Base-by-base conservation (phyloP, 495 filamentous ascomycete genomes). In the Penicillium samsonianum region DNA sequence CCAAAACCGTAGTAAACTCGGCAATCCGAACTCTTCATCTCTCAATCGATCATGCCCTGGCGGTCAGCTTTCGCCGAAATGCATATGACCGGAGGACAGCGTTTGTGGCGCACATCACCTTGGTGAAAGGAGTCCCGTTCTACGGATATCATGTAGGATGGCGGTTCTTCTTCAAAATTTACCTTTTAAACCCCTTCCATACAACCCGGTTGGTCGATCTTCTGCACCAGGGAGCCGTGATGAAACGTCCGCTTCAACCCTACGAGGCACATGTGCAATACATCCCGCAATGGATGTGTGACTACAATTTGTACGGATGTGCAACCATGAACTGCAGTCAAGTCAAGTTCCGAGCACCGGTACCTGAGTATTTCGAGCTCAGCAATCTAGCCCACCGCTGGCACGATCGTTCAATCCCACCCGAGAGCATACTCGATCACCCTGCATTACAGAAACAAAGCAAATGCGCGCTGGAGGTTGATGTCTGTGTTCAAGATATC, bases 281-380 rank as follows among this genome's bases (percentile, higher is more conserved):
- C 72, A 72, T 96, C 9, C 81, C 92, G 2, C 95, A 97, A 75
- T 98, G 95, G 84, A 96, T 98, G 93, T 89, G 87, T 61, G 95
- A 98, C 67, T 98, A 91, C 79, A 98, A 96, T 62, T 78, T 98
- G 61, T 96, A 93, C 67, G 94, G 94, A 11, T 98, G 94, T 67
- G 86, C 82, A 28, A 96, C 90, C 65, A 86, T 98, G 68, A 82
- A 87, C 47, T 90, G 86, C 62, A 71, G 69, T 11, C 87, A 84
- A 42, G 81, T 84, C 26, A 78, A 69, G 38, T 97, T 96, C 63
- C 84, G 95, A 50, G 73, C 75, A 35, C 91, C 92, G 5, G 79
- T 97, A 8, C 93, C 95, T 3, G 73, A 84, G 1, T 83, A 82
- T 56, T 73, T 87, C 9, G 81, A 87, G 41, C 66, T 83, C 53